phyloP scores from a whole-genome alignment of 2,329 filamentous ascomycete species.

The Bipolaris sorokiniana region DNA sequence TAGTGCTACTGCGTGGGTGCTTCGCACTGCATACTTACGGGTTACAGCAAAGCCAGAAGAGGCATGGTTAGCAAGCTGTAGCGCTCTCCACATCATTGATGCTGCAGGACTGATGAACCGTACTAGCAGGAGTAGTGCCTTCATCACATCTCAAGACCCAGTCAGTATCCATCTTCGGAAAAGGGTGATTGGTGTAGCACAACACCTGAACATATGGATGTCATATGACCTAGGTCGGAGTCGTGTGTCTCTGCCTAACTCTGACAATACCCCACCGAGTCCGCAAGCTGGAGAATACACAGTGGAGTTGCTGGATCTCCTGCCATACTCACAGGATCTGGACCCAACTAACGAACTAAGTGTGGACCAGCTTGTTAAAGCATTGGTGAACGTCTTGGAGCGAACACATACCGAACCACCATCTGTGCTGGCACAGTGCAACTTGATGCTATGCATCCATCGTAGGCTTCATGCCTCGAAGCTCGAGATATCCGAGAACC shows the following conservation, averaged over 20 bases:
- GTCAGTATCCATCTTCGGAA: neutral
- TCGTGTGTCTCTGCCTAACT: neutral
- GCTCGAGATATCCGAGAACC: neutral
- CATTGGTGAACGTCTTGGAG: neutral
- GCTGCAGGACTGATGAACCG: neutral
- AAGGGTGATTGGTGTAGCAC: neutral
- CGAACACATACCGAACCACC: neutral
- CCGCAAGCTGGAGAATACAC: neutral
- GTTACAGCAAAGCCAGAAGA: conserved; percentile 1
- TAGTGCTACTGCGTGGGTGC: conserved; percentile 1
- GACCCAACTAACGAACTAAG: neutral
- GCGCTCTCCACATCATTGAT: neutral
- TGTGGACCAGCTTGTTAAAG: neutral
- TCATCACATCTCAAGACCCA: neutral
- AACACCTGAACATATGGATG: neutral
- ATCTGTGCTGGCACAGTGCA: neutral
- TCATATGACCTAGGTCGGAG: neutral
- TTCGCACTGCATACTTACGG: neutral
- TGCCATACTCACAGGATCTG: neutral
- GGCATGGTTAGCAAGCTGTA: conserved; percentile 1
- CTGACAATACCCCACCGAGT: neutral
- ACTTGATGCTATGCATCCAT: neutral
- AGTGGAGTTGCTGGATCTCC: neutral
- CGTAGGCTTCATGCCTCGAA: neutral
- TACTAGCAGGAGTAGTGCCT: neutral